Evolutionary conservation across 805 yeast species (phyloP).

Genomic region (Pichia deserticola): DNA sequence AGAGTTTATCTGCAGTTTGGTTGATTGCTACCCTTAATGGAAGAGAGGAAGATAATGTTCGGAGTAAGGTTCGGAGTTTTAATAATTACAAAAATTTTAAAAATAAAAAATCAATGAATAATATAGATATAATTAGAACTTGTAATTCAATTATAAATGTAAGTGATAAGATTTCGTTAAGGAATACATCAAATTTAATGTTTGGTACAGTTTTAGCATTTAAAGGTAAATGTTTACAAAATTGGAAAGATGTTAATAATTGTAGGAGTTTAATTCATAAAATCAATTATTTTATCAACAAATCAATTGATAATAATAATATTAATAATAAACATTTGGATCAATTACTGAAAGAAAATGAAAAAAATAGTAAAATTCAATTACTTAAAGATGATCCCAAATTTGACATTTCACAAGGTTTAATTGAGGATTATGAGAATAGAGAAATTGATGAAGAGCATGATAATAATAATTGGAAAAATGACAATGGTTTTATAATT

Average conservation of each 20-base stretch:
- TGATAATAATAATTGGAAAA: not conserved
- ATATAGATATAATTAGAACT: conserved; percentile 35
- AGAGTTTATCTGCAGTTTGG: conserved; percentile 2
- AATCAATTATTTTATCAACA: not conserved
- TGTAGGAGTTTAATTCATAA: conserved; percentile 31
- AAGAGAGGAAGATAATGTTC: not conserved
- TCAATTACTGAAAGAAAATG: not conserved
- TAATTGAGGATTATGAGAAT: not conserved
- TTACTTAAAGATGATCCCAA: conserved; percentile 30
- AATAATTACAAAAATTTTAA: conserved; percentile 8
- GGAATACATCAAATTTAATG: conserved; percentile 37
- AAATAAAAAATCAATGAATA: conserved; percentile 27
- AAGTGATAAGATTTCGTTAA: conserved; percentile 17
- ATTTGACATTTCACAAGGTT: conserved; percentile 18
- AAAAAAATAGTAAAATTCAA: not conserved
- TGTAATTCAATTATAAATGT: conserved; percentile 28
- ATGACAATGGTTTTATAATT: not conserved
- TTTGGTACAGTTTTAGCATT: conserved; percentile 43
- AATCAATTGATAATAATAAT: not conserved
- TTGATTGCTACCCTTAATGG: conserved; percentile 5
- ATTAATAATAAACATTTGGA: too few relatives aligned
- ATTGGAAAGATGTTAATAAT: conserved; percentile 10
- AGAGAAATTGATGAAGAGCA: not conserved
- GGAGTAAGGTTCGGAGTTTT: not conserved
- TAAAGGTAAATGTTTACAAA: conserved; percentile 32